Evolutionary conservation across 148 eudicot genomes (phyloP), one percentile per base, ranked within the genome.

Genomic region (Silene conica): DNA sequence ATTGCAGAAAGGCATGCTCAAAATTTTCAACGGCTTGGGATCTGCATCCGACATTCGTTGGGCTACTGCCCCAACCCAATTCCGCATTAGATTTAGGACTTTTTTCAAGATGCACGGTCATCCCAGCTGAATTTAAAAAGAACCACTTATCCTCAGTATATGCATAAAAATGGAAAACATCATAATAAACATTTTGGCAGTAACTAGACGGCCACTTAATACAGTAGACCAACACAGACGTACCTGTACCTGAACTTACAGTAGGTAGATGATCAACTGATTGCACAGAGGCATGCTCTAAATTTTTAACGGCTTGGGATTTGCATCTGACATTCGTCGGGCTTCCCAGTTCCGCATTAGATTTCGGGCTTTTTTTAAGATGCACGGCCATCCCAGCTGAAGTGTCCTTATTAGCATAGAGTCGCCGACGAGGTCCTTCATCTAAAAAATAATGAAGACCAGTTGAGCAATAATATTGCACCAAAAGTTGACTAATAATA

Each of bases 241-340:
- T 74, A 74, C 81, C 74, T 54, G 41, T 74, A 74, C 81, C 74
- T 54, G 78, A 74, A 60, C 57, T 63, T 62, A 22, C 74, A 79
- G 59, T 28, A 31, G 65, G 28, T 16, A 57, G 19, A 41, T n/a
- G 6, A 16, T 63, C 63, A 34, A 70, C 72, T 62, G 21, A 19
- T 20, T 11, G 52, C 55, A 12, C 8, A 79, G 71, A 63, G 15
- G 74, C 28, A 54, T 8, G 31, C 71, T 19, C 59, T 18, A 71
- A 13, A n/a, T 54, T 25, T 18, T 7, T 10, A 38, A 14, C 38
- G 63, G 12, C 56, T 38, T 38, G 43, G 43, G 9, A 2, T 38
- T 38, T 38, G 43, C 43, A 38, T 38, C 43, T 6, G 43, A 38
- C 43, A 38, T 38, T 38, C 43, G 43, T 38, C 7, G 43, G 43